Evolutionary conservation across 2,329 filamentous ascomycete species (phyloP), one percentile per base, ranked within the genome.

Genomic region (Colletotrichum truncatum): DNA sequence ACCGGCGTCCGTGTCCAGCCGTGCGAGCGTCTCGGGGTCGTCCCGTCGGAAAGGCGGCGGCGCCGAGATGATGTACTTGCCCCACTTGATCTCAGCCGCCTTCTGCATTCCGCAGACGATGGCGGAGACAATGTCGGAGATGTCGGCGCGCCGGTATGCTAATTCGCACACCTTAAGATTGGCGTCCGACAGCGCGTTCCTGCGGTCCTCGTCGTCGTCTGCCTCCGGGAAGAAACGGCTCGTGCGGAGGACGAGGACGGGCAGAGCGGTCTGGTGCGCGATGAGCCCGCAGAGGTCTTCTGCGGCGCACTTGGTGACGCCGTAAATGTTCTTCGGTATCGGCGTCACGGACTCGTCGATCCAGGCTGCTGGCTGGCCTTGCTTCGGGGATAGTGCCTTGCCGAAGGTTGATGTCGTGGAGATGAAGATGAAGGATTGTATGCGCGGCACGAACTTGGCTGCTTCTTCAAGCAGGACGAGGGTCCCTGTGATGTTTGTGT

Each of bases 91-190:
- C 2, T 69, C 65, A 2, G 41, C 52, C 1, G 77, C 80, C 39
- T 67, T 74, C 3, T 61, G 30, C 79, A 81, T 76, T 8, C 76
- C 81, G 32, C 76, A 79, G 3, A 76, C 73, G 11, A 78, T 76
- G 0, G 81, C 82, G 2, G 69, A 70, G 4, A 83, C 82, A 3
- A 82, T 75, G 48, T 84, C 82, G 25, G 76, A 74, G 1, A 84
- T 73, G 61, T 84, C 82, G 28, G 75, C 78, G 25, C 82, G 72
- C 4, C 82, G 77, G 51, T 83, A 81, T 0, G 81, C 76, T 56
- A 84, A 72, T 70, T 84, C 82, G n/a, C 82, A 71, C 6, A 83
- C 78, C 67, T 84, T 84, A 41, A 84, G 74, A 65, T 84, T 84
- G 18, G 56, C 62, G n/a, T 78, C 79, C 3, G 61, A 70, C 58